These are phyloP conservation scores for Letharia columbiana DNA, from an alignment of 495 filamentous ascomycete species.

Conservation along the genomic window DNA sequence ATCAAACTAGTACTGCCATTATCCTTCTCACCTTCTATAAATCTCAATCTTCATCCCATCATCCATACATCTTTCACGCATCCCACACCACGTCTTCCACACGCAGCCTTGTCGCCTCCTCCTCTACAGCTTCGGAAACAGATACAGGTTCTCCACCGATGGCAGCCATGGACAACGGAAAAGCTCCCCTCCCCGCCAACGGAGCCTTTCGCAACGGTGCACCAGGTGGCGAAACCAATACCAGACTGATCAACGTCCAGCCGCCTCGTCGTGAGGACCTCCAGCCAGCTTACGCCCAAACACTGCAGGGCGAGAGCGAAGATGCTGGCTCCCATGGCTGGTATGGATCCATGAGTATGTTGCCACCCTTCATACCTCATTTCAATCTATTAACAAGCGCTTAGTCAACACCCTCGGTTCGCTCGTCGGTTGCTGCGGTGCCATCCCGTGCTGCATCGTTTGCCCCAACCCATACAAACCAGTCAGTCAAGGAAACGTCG, in stretches of 20 bases:
- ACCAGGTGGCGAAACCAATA: constrained; percentile 18
- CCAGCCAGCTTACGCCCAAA: constrained; percentile 78
- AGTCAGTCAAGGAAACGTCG: constrained; percentile 88
- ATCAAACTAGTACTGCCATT: not conserved
- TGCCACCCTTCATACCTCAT: not conserved
- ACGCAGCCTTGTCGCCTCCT: constrained; percentile 16
- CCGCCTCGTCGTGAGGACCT: constrained; percentile 76
- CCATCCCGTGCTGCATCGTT: constrained; percentile 83
- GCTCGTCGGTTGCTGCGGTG: constrained; percentile 70
- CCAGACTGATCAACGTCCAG: constrained; percentile 62
- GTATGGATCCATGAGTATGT: constrained; percentile 83
- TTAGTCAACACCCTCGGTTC: constrained; percentile 67
- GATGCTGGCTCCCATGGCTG: constrained; percentile 72
- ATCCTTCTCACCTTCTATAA: not conserved
- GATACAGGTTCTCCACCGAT: constrained; percentile 15
- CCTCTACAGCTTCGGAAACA: constrained; percentile 8
- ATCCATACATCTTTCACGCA: not conserved
- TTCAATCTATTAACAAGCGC: constrained; percentile 3
- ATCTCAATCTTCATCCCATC: not conserved
- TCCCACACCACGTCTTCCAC: constrained; percentile 18
- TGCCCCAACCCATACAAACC: constrained; percentile 97
- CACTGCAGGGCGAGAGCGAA: constrained; percentile 54
- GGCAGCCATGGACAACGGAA: constrained; percentile 31
- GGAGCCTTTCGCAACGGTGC: constrained; percentile 19
- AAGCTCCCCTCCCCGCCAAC: constrained; percentile 31